Evolutionary conservation across 176 grass and related monocot species (phyloP), one percentile per base, ranked within the genome.

Genomic region (Canna indica): DNA sequence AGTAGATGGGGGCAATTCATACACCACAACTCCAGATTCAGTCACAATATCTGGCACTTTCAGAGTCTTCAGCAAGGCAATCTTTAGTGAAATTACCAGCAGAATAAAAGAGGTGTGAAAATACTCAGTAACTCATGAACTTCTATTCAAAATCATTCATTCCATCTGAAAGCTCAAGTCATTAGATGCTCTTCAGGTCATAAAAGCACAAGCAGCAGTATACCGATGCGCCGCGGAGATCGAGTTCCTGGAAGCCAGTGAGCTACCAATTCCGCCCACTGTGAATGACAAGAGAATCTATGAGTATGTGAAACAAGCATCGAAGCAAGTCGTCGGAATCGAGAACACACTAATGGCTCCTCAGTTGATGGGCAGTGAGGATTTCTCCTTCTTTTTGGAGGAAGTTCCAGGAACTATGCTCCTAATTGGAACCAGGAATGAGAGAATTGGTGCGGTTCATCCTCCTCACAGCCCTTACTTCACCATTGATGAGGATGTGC

Each of bases 361-460:
- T 9, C 71, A 9, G 3, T 14, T 73, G 24, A 73, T 73, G 71
- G 71, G 71, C 54, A 59, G 35, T n/a, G 71, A 73, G 54, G 71
- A 73, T 11, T 73, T 73, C 36, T 33, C 71, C 17, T 73, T 60
- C 36, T 73, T 39, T 11, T 29, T 42, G 14, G 54, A 73, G 54
- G 7, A 42, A 10, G 54, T 73, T 2, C 71, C 71, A 7, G 71
- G 34, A 32, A 28, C 54, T 11, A 8, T 73, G 53, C 36, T 73
- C 25, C 15, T 59, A 4, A 12, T 73, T 4, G 71, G 71, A 11
- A 73, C 54, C 1, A 28, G 24, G 15, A 73, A 73, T 42, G 71
- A 59, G 24, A 12, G 25, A 6, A 58, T 60, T 20, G 71, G 71
- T 1, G 36, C 71, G 0, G 32, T 73, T 7, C 54, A 73, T 25